phyloP scores from a whole-genome alignment of 495 filamentous ascomycete genomes.

The Eremomyces bilateralis region DNA sequence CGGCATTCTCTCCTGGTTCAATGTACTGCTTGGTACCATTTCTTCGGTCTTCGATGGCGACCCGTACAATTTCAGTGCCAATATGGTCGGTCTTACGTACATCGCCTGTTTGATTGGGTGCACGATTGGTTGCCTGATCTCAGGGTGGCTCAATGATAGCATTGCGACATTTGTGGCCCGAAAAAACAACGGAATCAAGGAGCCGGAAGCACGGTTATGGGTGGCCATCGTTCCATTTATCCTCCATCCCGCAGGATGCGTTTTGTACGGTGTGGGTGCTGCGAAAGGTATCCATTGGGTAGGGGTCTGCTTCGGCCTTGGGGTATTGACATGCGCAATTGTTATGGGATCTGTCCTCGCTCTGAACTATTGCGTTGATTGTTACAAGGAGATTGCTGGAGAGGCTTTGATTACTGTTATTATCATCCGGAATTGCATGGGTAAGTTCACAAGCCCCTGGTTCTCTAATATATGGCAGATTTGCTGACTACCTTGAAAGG shows the following conservation, averaged over 20 bases:
- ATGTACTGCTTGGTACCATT: slow-evolving; percentile 41
- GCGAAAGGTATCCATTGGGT: slow-evolving; percentile 23
- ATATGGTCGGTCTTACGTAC: slow-evolving; percentile 41
- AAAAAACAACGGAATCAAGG: slow-evolving; percentile 37
- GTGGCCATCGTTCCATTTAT: slow-evolving; percentile 32
- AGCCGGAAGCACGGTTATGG: slow-evolving; percentile 38
- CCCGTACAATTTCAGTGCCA: slow-evolving; percentile 35
- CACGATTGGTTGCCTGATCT: slow-evolving; percentile 23
- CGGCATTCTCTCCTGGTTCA: slow-evolving; percentile 43
- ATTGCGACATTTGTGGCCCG: slow-evolving; percentile 35
- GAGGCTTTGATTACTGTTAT: background rate
- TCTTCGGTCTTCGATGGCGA: slow-evolving; percentile 33
- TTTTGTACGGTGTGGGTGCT: slow-evolving; percentile 50
- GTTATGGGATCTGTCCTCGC: background rate
- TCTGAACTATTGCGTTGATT: background rate
- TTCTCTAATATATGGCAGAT: too few species aligned
- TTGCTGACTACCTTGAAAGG: too few species aligned
- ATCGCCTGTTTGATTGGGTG: slow-evolving; percentile 36
- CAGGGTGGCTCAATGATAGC: slow-evolving; percentile 35
- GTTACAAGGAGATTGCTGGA: background rate
- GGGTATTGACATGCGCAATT: background rate
- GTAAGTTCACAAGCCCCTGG: too few species aligned
- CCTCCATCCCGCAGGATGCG: slow-evolving; percentile 31
- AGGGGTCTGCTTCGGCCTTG: slow-evolving; percentile 29
- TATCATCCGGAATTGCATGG: background rate